A percentile compares a stretch with the other conserved stretches of the same genome.
Conservation (phyloP, 2,329 filamentous ascomycete species). For the Exophiala alcalophila region DNA sequence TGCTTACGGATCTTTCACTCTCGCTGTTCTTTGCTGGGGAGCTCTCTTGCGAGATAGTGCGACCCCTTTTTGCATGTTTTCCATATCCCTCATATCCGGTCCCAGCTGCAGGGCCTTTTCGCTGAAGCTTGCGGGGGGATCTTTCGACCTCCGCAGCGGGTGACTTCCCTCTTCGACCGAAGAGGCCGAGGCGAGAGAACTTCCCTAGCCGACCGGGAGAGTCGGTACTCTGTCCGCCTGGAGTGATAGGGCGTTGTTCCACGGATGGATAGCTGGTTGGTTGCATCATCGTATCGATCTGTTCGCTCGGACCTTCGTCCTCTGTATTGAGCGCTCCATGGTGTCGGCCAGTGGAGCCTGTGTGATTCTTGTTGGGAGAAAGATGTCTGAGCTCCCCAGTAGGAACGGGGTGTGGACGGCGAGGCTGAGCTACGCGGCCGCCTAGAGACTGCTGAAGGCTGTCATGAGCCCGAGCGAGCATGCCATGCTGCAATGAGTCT, state of each 20-base stretch:
- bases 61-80: slow-evolving; percentile 46
- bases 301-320: slow-evolving; percentile 31
- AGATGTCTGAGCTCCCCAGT: slow-evolving; percentile 49
- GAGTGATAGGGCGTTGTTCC: slow-evolving; percentile 1
- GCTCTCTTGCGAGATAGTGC: slow-evolving; percentile 43
- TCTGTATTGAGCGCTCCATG: slow-evolving; percentile 35
- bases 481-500: slow-evolving; percentile 31
- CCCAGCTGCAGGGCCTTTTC: slow-evolving; percentile 83
- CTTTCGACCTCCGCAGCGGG: slow-evolving; percentile 59
- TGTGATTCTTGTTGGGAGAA: slow-evolving; percentile 59
- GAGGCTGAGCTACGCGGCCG: no score
- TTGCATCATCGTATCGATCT: neutral
- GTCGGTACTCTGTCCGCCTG: slow-evolving; percentile 26
- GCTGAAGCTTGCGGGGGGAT: slow-evolving; percentile 59
- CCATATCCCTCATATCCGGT: slow-evolving; percentile 77
- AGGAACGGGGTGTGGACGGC: no score
- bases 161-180: slow-evolving; percentile 58
- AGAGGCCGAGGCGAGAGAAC: slow-evolving; percentile 72
- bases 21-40: slow-evolving; percentile 34
- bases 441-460: slow-evolving; percentile 23
- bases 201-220: slow-evolving; percentile 32
- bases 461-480: slow-evolving; percentile 30
- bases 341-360: slow-evolving; percentile 55
- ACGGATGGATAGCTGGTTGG: neutral
- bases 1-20: slow-evolving; percentile 41